Conservation (phyloP, 2,329 filamentous ascomycete genomes). For the Aspergillus awamori region DNA sequence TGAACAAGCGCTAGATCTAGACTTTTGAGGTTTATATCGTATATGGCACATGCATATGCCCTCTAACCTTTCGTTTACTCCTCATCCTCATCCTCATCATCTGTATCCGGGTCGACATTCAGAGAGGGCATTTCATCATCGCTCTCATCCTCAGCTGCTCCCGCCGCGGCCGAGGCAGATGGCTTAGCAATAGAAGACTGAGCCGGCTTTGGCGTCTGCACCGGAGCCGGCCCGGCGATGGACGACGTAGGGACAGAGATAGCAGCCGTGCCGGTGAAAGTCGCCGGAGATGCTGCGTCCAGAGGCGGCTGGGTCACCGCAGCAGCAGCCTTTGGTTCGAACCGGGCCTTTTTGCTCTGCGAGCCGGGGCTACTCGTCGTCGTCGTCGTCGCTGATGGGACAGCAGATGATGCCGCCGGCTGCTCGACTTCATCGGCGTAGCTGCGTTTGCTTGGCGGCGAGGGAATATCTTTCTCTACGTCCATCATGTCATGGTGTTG, state of each 20-base stretch:
- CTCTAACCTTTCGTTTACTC: conserved; percentile 14
- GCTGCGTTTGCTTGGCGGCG: conserved; percentile 32
- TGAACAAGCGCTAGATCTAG: too few relatives aligned
- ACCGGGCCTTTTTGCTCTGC: conserved; percentile 37
- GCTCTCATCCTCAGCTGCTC: conserved; percentile 42
- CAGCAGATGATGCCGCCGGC: background rate
- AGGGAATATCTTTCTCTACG: conserved; percentile 10
- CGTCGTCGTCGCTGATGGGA: background rate
- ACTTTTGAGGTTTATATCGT: too few relatives aligned
- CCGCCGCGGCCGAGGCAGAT: conserved; percentile 14
- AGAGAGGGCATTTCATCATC: conserved; percentile 55
- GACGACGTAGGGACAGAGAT: conserved; percentile 16
- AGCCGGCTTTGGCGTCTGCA: background rate
- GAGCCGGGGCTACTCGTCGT: background rate
- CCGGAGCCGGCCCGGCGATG: background rate
- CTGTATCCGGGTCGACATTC: conserved; percentile 51
- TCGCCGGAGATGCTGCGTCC: conserved; percentile 17
- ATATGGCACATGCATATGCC: too few relatives aligned
- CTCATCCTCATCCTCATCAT: conserved; percentile 48
- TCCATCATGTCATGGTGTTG: conserved; percentile 18
- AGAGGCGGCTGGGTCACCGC: conserved; percentile 16
- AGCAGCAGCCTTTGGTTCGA: conserved; percentile 23
- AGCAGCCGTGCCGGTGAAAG: conserved; percentile 22
- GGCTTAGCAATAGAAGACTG: background rate
- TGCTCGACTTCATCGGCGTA: conserved; percentile 29